Evolutionary conservation across 75 land plant species (phyloP).

Genomic region (Larix kaempferi): DNA sequence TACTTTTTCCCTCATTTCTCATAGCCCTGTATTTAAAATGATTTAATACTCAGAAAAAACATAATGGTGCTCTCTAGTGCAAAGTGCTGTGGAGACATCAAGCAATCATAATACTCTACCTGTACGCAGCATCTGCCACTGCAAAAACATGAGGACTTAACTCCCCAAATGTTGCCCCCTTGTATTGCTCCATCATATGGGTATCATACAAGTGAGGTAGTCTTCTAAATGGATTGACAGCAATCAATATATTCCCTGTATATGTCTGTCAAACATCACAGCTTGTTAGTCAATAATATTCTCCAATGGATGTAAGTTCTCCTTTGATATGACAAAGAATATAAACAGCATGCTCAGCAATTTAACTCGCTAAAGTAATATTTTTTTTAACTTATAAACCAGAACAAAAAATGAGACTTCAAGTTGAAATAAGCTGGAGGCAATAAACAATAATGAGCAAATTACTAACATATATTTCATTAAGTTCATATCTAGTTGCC

Average conservation of each 20-base stretch:
- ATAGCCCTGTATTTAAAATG: slow-evolving; percentile 58
- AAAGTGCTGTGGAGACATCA: background rate
- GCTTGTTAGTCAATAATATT: background rate
- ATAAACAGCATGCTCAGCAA: background rate
- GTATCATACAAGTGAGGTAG: slow-evolving; percentile 78
- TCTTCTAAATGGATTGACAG: slow-evolving; percentile 85
- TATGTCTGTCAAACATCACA: slow-evolving; percentile 63
- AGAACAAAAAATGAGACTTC: background rate
- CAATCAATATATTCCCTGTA: slow-evolving; percentile 90
- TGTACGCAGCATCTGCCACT: slow-evolving; percentile 87
- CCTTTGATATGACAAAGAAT: background rate
- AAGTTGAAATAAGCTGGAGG: background rate
- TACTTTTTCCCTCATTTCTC: slow-evolving; percentile 85
- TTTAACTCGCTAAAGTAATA: background rate
- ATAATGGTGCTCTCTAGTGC: background rate
- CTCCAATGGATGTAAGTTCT: background rate
- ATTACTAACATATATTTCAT: slow-evolving; percentile 72
- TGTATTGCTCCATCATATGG: slow-evolving; percentile 86
- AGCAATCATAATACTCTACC: slow-evolving; percentile 30
- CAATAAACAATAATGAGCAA: background rate
- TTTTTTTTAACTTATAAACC: background rate
- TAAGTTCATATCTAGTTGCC: slow-evolving; percentile 61
- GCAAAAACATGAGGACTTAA: slow-evolving; percentile 97
- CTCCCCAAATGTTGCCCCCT: slow-evolving; percentile 84
- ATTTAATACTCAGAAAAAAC: background rate